These are phyloP conservation scores for Tremella fuciformis DNA, from an alignment of 768 basidiomycete species.

Conservation along the genomic window DNA sequence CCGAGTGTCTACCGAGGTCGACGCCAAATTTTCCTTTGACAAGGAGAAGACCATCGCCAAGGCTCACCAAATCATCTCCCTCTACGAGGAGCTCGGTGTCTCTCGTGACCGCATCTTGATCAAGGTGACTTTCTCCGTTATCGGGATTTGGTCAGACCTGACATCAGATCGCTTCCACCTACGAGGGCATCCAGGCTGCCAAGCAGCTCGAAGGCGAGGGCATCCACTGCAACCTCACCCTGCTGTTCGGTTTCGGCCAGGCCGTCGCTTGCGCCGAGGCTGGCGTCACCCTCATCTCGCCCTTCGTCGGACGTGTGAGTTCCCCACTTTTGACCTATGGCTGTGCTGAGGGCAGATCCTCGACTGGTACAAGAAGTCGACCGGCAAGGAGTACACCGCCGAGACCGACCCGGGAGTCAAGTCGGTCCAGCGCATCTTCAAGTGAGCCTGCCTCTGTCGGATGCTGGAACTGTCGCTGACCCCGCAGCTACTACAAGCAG, in stretches of 20 bases:
- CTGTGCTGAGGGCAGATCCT: constrained; percentile 65
- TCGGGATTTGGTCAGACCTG: background rate
- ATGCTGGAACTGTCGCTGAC: background rate
- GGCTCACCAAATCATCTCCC: constrained; percentile 70
- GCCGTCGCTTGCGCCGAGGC: constrained; percentile 99
- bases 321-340: background rate
- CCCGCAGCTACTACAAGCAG: constrained; percentile 74
- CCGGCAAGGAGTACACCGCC: constrained; percentile 79
- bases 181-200: constrained; percentile 99
- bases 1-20: constrained; percentile 98
- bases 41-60: constrained; percentile 57
- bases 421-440: constrained; percentile 95
- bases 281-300: constrained; percentile 95
- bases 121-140: constrained; percentile 57
- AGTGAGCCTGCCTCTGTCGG: constrained; percentile 60
- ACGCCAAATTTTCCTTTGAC: constrained; percentile 95
- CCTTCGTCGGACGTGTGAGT: constrained; percentile 94
- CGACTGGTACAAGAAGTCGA: constrained; percentile 94
- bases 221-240: constrained; percentile 96
- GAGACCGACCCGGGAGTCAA: constrained; percentile 93
- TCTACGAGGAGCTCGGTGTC: constrained; percentile 93
- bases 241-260: constrained; percentile 97
- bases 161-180: constrained; percentile 80
- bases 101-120: constrained; percentile 91
- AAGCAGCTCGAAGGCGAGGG: constrained; percentile 86